Evolutionary conservation across 495 filamentous ascomycete species (phyloP).

Genomic region (Penicillium samsonianum): DNA sequence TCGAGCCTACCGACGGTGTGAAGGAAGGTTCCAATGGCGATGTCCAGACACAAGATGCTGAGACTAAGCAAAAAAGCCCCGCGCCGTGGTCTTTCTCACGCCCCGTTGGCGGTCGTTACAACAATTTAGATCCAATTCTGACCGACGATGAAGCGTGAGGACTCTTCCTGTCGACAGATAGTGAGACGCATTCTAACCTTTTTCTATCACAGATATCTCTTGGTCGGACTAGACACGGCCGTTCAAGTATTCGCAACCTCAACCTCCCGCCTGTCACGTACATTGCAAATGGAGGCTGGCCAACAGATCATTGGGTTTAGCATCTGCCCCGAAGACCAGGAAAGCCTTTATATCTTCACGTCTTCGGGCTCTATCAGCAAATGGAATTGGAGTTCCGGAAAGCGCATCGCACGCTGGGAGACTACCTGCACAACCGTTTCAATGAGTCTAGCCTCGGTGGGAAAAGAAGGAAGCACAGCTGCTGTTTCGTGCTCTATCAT

Average conservation of each 20-base stretch:
- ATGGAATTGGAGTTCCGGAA: conserved; percentile 75
- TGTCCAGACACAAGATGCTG: conserved; percentile 9
- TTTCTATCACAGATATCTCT: conserved; percentile 56
- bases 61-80: conserved; percentile 13
- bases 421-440: conserved; percentile 25
- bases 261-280: conserved; percentile 75
- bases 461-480: conserved; percentile 14
- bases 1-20: background rate
- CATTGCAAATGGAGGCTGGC: conserved; percentile 41
- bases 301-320: conserved; percentile 52
- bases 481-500: conserved; percentile 20
- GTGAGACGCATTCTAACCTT: conserved; percentile 27
- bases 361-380: conserved; percentile 63
- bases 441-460: conserved; percentile 23
- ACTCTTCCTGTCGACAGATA: background rate
- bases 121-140: conserved; percentile 73
- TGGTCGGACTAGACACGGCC: conserved; percentile 62
- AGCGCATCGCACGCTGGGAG: conserved; percentile 50
- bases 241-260: conserved; percentile 80
- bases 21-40: conserved; percentile 2
- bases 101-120: conserved; percentile 37
- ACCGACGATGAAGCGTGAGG: conserved; percentile 78
- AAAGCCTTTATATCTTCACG: conserved; percentile 70
- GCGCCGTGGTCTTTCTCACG: conserved; percentile 39
- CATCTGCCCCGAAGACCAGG: conserved; percentile 58